Evolutionary conservation across 257 asterid species (phyloP), one percentile per base, ranked within the genome.

Genomic region (Lycium barbarum): DNA sequence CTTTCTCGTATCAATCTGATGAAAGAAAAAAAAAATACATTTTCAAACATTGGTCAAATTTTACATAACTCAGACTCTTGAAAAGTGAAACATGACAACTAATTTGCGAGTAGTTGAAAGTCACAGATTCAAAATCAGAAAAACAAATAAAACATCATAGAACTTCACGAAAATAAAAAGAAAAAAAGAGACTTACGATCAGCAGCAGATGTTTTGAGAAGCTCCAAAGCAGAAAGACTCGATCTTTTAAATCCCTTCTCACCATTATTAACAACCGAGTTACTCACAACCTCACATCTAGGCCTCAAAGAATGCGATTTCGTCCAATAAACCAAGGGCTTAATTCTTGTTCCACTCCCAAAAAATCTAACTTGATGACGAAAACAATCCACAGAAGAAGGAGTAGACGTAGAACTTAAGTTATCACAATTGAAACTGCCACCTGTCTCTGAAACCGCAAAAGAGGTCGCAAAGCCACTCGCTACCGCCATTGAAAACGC

Each of bases 151-250:
- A 40, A 63, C 5, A 33, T 33, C 45, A 33, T 9, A 20, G n/a
- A 51, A 58, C 9, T 68, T 68, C 13, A 36, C 38, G 51, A 6
- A 38, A 6, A 4, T 18, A 73, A 76, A 51, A 74, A 8, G 5
- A 0, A 12, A 49, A 9, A 47, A 47, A 13, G 47, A 86, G 79
- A 86, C 95, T 89, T 88, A 95, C 99, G 94, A 83, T 92, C 93
- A 58, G 92, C 93, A 6, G 94, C 93, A 58, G 99, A 92, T 66
- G 93, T 63, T 90, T 94, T 95, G 57, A 95, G 97, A 57, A 93
- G 86, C 90, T 95, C 94, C 89, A 95, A 84, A 85, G 97, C 98
- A 22, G 97, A 88, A 40, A 88, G 89, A 74, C 95, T 91, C 43
- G 97, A 92, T 14, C 91, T 17, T 83, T 81, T 90, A 61, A 95